Evolutionary conservation across 768 basidiomycete genomes (phyloP).

Genomic region (Naganishia friedmannii): DNA sequence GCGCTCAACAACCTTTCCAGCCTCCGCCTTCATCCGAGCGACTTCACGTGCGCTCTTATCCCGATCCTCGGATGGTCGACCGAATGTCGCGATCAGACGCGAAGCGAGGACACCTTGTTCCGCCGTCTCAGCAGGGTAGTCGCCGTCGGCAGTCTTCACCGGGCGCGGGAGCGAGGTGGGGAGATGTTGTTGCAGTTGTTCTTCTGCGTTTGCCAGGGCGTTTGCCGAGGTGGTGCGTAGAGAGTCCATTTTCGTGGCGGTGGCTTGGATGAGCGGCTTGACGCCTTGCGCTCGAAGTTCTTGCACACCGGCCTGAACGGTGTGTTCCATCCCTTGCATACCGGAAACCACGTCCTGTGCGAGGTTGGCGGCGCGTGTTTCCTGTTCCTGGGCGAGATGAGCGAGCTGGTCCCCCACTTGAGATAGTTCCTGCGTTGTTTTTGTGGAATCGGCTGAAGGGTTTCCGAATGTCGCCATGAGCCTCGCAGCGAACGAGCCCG

Average conservation of each 20-base stretch:
- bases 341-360: not conserved
- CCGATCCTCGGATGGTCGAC: not conserved
- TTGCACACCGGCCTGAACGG: no score
- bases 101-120: not conserved
- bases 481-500: not conserved
- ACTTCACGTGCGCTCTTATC: not conserved
- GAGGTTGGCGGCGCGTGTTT: not conserved
- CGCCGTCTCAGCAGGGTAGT: not conserved
- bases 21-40: not conserved
- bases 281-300: no score
- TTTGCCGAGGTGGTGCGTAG: not conserved
- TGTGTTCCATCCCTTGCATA: no score
- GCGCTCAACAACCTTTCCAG: not conserved
- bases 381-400: no score
- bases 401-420: no score
- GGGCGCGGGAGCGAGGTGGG: not conserved
- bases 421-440: not conserved
- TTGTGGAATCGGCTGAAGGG: not conserved
- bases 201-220: not conserved
- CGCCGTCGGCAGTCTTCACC: not conserved
- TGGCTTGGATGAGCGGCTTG: no score
- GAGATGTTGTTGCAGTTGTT: not conserved
- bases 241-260: not conserved
- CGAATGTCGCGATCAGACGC: not conserved
- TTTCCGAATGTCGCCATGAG: conserved; percentile 7